Evolutionary conservation across 768 basidiomycete species (phyloP).

Genomic region (Sporobolomyces phaffii): DNA sequence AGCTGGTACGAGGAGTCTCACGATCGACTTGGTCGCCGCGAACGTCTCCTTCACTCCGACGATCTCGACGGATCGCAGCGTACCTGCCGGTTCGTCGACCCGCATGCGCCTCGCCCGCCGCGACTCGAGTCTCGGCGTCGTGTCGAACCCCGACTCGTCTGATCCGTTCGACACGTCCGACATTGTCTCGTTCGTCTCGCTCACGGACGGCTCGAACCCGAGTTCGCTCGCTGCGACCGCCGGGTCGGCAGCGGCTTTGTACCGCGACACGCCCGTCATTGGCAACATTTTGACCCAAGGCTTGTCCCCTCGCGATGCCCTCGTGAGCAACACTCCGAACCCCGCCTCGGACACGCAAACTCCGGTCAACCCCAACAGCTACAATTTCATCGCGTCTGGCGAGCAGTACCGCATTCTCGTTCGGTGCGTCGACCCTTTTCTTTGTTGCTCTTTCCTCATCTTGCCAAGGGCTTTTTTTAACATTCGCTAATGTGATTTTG

Average conservation of each 20-base stretch:
- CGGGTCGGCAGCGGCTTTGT: background rate
- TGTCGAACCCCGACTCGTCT: background rate
- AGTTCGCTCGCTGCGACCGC: background rate
- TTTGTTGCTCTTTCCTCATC: background rate
- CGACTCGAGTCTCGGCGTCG: background rate
- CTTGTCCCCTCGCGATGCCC: conserved; percentile 12
- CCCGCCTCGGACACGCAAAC: background rate
- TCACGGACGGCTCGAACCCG: background rate
- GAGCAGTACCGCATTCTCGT: conserved; percentile 18
- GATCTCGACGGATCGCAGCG: conserved; percentile 2
- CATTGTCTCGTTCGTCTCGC: background rate
- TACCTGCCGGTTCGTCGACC: background rate
- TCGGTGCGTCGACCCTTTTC: conserved; percentile 11
- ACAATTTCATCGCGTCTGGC: background rate
- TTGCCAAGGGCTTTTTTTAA: background rate
- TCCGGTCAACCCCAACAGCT: background rate
- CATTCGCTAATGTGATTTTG: background rate
- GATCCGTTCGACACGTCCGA: background rate
- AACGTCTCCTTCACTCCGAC: conserved; percentile 13
- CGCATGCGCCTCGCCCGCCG: conserved; percentile 12
- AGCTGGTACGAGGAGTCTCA: conserved; percentile 9
- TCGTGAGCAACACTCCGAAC: background rate
- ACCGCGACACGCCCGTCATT: conserved; percentile 11
- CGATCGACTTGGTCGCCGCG: conserved; percentile 22
- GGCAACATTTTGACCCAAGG: background rate